Conservation (phyloP, 495 filamentous ascomycete genomes). For the Aspergillus bridgeri region DNA sequence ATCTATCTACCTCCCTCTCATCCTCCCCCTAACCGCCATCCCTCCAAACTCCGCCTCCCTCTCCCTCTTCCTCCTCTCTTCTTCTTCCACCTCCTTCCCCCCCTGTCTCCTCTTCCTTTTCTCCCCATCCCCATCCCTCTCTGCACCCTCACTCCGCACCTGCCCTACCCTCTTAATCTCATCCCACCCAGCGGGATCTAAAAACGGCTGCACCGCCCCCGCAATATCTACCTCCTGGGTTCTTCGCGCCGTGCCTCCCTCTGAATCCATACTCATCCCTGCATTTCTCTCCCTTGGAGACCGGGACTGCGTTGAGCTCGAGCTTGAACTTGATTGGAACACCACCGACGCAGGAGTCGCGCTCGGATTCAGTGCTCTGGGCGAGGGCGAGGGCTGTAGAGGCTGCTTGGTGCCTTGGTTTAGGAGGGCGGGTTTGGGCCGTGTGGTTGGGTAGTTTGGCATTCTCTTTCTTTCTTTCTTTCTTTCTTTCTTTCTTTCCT, state of each 20-base stretch:
- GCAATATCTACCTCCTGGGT: slow-evolving; percentile 23
- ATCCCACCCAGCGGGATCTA: slow-evolving; percentile 25
- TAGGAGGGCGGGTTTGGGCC: slow-evolving; percentile 42
- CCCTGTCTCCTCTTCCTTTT: not conserved
- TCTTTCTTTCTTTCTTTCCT: too few relatives aligned
- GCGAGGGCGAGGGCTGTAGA: not conserved
- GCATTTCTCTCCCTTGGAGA: too few relatives aligned
- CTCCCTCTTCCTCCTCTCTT: slow-evolving; percentile 17
- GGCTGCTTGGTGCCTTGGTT: slow-evolving; percentile 25
- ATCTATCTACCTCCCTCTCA: slow-evolving; percentile 14
- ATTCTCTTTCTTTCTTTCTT: not conserved
- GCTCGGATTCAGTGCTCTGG: not conserved
- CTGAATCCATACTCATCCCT: too few relatives aligned
- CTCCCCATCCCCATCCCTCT: slow-evolving; percentile 12
- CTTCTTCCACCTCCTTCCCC: slow-evolving; percentile 17
- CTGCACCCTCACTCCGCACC: not conserved
- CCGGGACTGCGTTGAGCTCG: too few relatives aligned
- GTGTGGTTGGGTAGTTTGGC: slow-evolving; percentile 36
- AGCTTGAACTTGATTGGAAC: too few relatives aligned
- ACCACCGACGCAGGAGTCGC: not conserved
- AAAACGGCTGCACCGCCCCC: slow-evolving; percentile 26
- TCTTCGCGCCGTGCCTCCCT: slow-evolving; percentile 2
- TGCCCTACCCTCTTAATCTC: slow-evolving; percentile 5
- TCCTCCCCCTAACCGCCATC: slow-evolving; percentile 28
- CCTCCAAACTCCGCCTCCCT: slow-evolving; percentile 31